phyloP scores from a whole-genome alignment of 2,329 filamentous ascomycete genomes.

The Knufia fluminis region DNA sequence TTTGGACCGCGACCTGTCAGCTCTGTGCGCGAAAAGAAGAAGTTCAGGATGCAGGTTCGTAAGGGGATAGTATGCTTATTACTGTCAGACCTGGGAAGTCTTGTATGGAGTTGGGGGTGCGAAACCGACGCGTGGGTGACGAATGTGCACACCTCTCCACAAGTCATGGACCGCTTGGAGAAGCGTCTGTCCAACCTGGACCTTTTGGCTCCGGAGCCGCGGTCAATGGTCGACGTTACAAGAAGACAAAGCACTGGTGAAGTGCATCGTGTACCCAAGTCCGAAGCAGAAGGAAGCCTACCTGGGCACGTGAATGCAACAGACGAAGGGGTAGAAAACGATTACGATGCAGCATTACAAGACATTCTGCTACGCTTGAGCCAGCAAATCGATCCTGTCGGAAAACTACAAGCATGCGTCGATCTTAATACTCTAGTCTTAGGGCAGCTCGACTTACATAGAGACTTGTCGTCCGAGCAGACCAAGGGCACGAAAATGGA shows the following conservation, averaged over 20 bases:
- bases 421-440: constrained; percentile 76
- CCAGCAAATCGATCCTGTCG: constrained; percentile 76
- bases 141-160: constrained; percentile 54
- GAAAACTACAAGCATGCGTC: constrained; percentile 72
- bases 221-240: not conserved
- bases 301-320: not conserved
- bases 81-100: constrained; percentile 78
- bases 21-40: constrained; percentile 58
- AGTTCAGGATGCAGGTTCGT: constrained; percentile 68
- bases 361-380: constrained; percentile 75
- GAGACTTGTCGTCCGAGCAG: constrained; percentile 8
- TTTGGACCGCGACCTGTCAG: constrained; percentile 36
- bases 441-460: constrained; percentile 39
- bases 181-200: constrained; percentile 9
- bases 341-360: constrained; percentile 13
- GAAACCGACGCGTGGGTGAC: constrained; percentile 85
- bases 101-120: constrained; percentile 78
- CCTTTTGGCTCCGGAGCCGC: not conserved
- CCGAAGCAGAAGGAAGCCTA: not conserved
- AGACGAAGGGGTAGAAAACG: not conserved
- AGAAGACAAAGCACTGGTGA: constrained; percentile 1
- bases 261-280: not conserved
- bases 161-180: constrained; percentile 34
- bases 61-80: constrained; percentile 75
- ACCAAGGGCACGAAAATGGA: not conserved